Percentiles rank a stretch among this genome's conserved stretches.
Evolutionary conservation across 257 asterid species (phyloP).

Genomic region (Leonotis leonurus): DNA sequence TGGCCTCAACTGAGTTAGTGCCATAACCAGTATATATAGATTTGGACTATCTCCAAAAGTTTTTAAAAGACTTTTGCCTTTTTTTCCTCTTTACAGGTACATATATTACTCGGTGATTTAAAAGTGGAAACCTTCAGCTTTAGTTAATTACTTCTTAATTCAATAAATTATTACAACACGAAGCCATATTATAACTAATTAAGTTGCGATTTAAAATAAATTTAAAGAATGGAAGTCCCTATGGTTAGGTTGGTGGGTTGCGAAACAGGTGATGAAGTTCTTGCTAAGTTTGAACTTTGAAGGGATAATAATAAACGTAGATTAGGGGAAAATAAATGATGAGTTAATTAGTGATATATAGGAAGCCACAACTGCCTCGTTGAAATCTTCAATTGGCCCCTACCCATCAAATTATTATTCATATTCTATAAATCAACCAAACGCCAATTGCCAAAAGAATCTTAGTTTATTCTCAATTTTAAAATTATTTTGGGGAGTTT

Average conservation of each 20-base stretch:
- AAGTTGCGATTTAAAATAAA: too few relatives aligned
- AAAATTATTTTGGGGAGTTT: not conserved
- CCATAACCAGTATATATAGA: not conserved
- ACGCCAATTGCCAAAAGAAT: too few relatives aligned
- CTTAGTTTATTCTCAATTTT: too few relatives aligned
- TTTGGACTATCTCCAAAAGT: too few relatives aligned
- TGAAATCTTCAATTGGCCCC: conserved; percentile 12
- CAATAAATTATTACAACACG: too few relatives aligned
- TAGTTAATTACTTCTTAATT: too few relatives aligned
- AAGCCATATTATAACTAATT: too few relatives aligned
- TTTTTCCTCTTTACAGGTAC: too few relatives aligned
- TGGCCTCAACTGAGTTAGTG: conserved; percentile 1
- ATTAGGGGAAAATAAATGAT: not conserved
- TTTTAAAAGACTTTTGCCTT: too few relatives aligned
- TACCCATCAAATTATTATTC: not conserved
- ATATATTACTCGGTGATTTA: too few relatives aligned
- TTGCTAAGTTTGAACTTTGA: not conserved
- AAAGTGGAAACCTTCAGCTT: too few relatives aligned
- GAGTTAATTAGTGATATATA: not conserved
- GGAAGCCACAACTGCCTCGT: not conserved
- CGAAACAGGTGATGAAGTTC: conserved; percentile 1
- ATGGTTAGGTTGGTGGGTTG: conserved; percentile 6
- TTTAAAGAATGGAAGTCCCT: too few relatives aligned
- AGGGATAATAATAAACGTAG: not conserved
- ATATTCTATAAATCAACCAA: not conserved